Evolutionary conservation across 352 stramenopile species (phyloP).

Genomic region (Phytophthora citricola): DNA sequence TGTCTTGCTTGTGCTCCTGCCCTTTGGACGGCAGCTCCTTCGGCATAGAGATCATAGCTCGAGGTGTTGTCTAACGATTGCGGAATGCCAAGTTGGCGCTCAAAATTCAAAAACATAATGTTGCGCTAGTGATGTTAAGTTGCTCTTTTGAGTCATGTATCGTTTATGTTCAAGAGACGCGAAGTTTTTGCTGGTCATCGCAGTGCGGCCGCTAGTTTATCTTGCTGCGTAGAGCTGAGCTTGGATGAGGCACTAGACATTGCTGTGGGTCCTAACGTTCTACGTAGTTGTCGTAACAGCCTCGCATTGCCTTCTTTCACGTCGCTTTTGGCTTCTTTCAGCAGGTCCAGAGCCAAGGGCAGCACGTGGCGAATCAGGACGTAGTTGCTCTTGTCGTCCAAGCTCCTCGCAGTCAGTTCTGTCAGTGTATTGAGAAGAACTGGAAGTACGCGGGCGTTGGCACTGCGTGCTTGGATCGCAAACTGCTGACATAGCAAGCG

Average conservation of each 20-base stretch:
- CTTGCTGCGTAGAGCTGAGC: slow-evolving; percentile 60
- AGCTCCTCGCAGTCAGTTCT: slow-evolving; percentile 33
- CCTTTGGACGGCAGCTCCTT: slow-evolving; percentile 1
- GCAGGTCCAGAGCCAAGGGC: slow-evolving; percentile 66
- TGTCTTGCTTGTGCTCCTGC: slow-evolving; percentile 15
- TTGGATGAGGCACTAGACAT: slow-evolving; percentile 45
- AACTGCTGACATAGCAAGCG: slow-evolving; percentile 69
- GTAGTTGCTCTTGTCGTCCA: slow-evolving; percentile 64
- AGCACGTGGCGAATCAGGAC: slow-evolving; percentile 71
- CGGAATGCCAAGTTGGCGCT: slow-evolving; percentile 17
- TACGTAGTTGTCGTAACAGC: slow-evolving; percentile 45
- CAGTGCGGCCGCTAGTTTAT: slow-evolving; percentile 56
- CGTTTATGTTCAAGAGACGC: neutral
- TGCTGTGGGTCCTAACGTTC: slow-evolving; percentile 21
- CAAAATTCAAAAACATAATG: slow-evolving; percentile 35
- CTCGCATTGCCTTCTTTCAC: slow-evolving; percentile 68
- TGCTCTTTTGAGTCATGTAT: neutral
- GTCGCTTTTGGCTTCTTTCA: slow-evolving; percentile 81
- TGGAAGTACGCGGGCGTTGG: slow-evolving; percentile 70
- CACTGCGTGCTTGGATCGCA: slow-evolving; percentile 45
- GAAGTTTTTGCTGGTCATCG: slow-evolving; percentile 28
- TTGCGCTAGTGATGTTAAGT: slow-evolving; percentile 5
- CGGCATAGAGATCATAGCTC: slow-evolving; percentile 16
- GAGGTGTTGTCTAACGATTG: neutral
- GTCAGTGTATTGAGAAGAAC: slow-evolving; percentile 61